Conservation (phyloP, 805 yeast genomes). For the Saturnispora serradocipensis region DNA sequence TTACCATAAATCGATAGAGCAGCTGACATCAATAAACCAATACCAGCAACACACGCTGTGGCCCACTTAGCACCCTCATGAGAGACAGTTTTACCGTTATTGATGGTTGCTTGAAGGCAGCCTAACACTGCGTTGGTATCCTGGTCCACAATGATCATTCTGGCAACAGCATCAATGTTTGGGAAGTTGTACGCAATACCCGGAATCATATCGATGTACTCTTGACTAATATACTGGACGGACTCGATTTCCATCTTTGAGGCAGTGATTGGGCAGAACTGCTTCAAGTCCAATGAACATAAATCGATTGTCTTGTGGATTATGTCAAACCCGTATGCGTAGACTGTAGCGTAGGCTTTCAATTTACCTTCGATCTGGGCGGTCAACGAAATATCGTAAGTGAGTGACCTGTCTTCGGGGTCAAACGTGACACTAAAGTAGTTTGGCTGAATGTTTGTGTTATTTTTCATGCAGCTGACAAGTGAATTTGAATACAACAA, state of each 20-base stretch:
- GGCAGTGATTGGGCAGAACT: conserved; percentile 82
- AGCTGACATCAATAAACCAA: conserved; percentile 79
- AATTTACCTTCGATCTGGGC: conserved; percentile 62
- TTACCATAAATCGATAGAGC: conserved; percentile 76
- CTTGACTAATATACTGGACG: conserved; percentile 44
- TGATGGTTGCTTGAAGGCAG: conserved; percentile 66
- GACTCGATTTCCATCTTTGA: conserved; percentile 74
- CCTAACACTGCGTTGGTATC: conserved; percentile 39
- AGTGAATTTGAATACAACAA: conserved; percentile 58
- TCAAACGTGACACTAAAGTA: conserved; percentile 67
- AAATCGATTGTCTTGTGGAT: conserved; percentile 50
- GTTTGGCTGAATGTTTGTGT: conserved; percentile 63
- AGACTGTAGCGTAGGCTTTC: conserved; percentile 60
- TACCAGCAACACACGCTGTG: conserved; percentile 82
- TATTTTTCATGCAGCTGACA: conserved; percentile 75
- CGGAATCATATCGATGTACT: conserved; percentile 54
- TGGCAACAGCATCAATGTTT: conserved; percentile 72
- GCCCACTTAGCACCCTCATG: conserved; percentile 87
- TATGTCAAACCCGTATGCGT: conserved; percentile 77
- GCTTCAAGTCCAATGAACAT: conserved; percentile 66
- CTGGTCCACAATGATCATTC: conserved; percentile 35
- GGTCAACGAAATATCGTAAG: conserved; percentile 59
- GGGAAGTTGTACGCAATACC: conserved; percentile 83
- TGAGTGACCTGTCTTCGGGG: conserved; percentile 60
- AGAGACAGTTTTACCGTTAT: conserved; percentile 72